Evolutionary conservation across 2,329 filamentous ascomycete genomes (phyloP).

Genomic region (Pseudocercospora eumusae): DNA sequence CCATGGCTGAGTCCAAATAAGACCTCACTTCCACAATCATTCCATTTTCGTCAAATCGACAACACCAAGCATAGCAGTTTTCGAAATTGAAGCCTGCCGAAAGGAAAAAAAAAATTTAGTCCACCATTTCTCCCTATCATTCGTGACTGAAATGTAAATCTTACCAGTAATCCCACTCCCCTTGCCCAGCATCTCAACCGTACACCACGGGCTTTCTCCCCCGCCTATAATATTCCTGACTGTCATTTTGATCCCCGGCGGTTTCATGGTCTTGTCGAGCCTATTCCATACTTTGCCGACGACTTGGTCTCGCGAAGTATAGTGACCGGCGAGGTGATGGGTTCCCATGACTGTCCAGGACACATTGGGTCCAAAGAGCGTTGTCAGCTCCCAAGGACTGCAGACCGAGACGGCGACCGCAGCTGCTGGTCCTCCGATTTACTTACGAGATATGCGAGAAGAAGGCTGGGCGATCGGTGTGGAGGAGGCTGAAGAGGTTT

Average conservation of each 20-base stretch:
- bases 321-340: slow-evolving; percentile 24
- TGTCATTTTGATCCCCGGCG: slow-evolving; percentile 18
- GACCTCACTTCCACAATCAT: slow-evolving; percentile 28
- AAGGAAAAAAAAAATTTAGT: too few relatives aligned
- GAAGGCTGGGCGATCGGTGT: slow-evolving; percentile 13
- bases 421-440: too few relatives aligned
- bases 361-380: slow-evolving; percentile 13
- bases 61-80: slow-evolving; percentile 28
- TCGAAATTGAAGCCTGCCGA: slow-evolving; percentile 24
- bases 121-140: neutral
- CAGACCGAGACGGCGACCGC: too few relatives aligned
- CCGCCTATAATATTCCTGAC: slow-evolving; percentile 29
- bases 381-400: too few relatives aligned
- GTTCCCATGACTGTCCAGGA: slow-evolving; percentile 31
- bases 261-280: slow-evolving; percentile 24
- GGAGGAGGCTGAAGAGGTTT: slow-evolving; percentile 21
- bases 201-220: slow-evolving; percentile 24
- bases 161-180: slow-evolving; percentile 24
- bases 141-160: neutral
- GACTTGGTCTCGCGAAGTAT: slow-evolving; percentile 19
- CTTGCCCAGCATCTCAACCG: slow-evolving; percentile 23
- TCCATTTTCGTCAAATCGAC: slow-evolving; percentile 23
- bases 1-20: slow-evolving; percentile 27
- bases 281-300: slow-evolving; percentile 18
- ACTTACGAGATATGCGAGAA: slow-evolving; percentile 21